These are phyloP conservation scores for Lentinula lateritia DNA, from an alignment of 768 basidiomycete genomes.

Conservation along the genomic window DNA sequence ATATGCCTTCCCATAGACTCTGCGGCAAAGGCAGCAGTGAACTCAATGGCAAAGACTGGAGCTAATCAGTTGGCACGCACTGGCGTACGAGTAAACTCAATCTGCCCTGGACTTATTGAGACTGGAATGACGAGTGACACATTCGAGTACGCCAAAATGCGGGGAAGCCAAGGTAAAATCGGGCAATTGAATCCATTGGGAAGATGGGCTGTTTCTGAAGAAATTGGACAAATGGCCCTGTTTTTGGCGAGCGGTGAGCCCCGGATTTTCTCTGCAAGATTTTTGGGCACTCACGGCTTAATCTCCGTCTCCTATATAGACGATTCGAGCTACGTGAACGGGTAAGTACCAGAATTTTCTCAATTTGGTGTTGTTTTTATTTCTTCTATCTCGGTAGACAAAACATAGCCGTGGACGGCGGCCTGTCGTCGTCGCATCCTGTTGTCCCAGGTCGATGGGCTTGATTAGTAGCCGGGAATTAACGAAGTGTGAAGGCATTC, in stretches of 20 bases:
- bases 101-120: slow-evolving; percentile 91
- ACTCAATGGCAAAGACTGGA: slow-evolving; percentile 80
- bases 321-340: slow-evolving; percentile 90
- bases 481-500: neutral
- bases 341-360: slow-evolving; percentile 17
- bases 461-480: slow-evolving; percentile 20
- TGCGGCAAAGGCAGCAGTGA: slow-evolving; percentile 91
- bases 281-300: neutral
- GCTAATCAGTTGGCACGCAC: slow-evolving; percentile 76
- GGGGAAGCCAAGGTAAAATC: slow-evolving; percentile 70
- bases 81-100: slow-evolving; percentile 82
- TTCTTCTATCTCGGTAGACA: slow-evolving; percentile 28
- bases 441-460: slow-evolving; percentile 71
- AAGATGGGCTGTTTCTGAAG: slow-evolving; percentile 77
- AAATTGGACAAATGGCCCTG: slow-evolving; percentile 81
- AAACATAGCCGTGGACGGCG: slow-evolving; percentile 83
- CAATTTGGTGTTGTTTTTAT: neutral
- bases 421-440: slow-evolving; percentile 73
- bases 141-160: slow-evolving; percentile 72
- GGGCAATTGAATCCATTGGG: slow-evolving; percentile 83
- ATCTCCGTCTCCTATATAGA: slow-evolving; percentile 35
- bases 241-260: slow-evolving; percentile 80
- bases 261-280: neutral
- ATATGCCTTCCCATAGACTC: slow-evolving; percentile 50
- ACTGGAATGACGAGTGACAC: slow-evolving; percentile 83